phyloP scores from a whole-genome alignment of 495 filamentous ascomycete genomes.

The Xylaria palmicola region DNA sequence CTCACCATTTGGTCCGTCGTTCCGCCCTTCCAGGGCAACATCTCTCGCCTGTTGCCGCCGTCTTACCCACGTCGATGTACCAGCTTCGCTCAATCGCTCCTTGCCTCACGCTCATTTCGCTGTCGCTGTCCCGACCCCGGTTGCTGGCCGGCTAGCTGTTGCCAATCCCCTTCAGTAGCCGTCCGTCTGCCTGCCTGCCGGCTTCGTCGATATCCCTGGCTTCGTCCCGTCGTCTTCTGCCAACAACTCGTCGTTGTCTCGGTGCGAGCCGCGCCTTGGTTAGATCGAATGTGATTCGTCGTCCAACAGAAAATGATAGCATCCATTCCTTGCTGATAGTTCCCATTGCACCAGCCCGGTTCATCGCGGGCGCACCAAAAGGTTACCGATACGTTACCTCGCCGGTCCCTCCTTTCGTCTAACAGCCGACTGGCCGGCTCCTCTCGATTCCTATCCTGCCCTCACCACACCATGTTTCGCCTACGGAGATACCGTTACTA shows the following conservation, averaged over 20 bases:
- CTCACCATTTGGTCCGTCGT: too few species aligned
- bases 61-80: background rate
- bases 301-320: slow-evolving; percentile 7
- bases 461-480: slow-evolving; percentile 65
- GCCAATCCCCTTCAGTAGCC: background rate
- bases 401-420: background rate
- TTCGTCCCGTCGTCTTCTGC: background rate
- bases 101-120: background rate
- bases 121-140: background rate
- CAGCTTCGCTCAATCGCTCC: background rate
- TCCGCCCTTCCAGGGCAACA: background rate
- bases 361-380: background rate
- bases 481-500: slow-evolving; percentile 75
- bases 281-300: background rate
- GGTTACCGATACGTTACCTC: background rate
- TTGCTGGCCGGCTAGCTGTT: background rate
- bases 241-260: background rate
- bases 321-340: background rate
- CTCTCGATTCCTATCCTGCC: background rate
- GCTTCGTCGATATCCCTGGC: background rate
- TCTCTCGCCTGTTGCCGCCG: background rate
- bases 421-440: slow-evolving; percentile 7
- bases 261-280: background rate
- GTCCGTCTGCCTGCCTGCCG: too few species aligned
- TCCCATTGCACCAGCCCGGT: background rate